Evolutionary conservation across 2,329 filamentous ascomycete species (phyloP), one percentile per base, ranked within the genome.

Genomic region (Rhinocladiella similis): DNA sequence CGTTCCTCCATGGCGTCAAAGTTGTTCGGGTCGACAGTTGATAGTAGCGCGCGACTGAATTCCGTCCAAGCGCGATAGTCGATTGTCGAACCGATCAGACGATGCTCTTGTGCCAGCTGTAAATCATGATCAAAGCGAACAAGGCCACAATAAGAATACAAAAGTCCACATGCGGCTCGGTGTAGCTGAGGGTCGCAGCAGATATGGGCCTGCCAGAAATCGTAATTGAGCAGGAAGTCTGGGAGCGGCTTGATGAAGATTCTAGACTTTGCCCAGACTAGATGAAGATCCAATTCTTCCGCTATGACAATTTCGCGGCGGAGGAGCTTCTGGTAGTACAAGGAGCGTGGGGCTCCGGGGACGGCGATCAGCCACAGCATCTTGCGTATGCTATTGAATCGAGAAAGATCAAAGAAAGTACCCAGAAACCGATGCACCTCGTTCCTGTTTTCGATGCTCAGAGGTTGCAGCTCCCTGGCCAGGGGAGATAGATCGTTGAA

Each of bases 1-100:
- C 77, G 69, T 18, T 59, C 57, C 42, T 72, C 73, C 13, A 77
- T 63, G 2, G 64, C 25, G 25, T 27, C 22, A 22, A 27, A 47
- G 43, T 47, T 20, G 25, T 47, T 20, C 9, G 9, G 43, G 22
- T 47, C 43, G 19, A 47, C 13, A 16, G 9, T 22, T 47, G 43
- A 47, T 47, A 47, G 10, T 47, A 47, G 12, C 22, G 43, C 25
- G 5, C 43, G 43, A 47, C 5, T 47, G 25, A 47, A 47, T 27
- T 47, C 43, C 22, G 43, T 47, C 43, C 43, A 47, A 18, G n/a
- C 43, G 9, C 43, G 43, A 47, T 47, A 47, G 10, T 27, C 43
- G 10, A 47, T 6, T 5, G 12, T 47, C 43, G 9, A 9, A 27
- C 16, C 25, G 43, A 47, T 47, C 16, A 47, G 22, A 47, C 16